Base-by-base conservation (phyloP, 148 eudicot species). In the Vaccinium vitisidaea region DNA sequence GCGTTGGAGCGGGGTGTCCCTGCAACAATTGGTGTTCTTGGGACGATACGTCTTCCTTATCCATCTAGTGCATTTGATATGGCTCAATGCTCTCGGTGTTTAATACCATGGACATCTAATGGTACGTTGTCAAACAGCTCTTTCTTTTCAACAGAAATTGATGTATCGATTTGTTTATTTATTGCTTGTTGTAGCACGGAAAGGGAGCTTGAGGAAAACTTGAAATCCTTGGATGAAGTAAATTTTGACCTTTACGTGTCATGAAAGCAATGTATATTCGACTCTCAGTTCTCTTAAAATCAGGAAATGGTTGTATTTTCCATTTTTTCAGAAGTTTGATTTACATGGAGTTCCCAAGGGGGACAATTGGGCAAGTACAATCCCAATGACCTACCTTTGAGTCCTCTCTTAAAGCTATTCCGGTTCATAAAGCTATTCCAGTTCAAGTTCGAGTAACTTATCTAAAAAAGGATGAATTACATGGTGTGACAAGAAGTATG, bases 1-100 rank as follows among this genome's bases (percentile, higher is more conserved):
- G 95, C 94, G 30, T 89, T 93, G 75, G 94, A 93, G 84, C 87
- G 95, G 83, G 95, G 95, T 11, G 94, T 93, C n/a, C 97, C 93
- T 73, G 97, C 94, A 80, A 86, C 91, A 82, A 92, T 93, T 46
- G 97, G 93, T 61, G 93, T 92, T 83, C 91, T 93, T 84, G 97
- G 94, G 80, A 90, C 94, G 18, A 89, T 89, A 77, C 90, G 86
- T 83, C 58, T 93, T 79, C 94, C 94, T 39, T 92, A 89, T 87
- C 94, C 95, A 4, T 84, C 94, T 11, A 81, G 86, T 75, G 90
- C 92, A 12, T 91, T 93, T 88, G 95, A 93, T 76, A 91, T 93
- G 93, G 95, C 91, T 30, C 93, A 91, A 67, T 91, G 93, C 59
- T 93, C 95, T 84, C 91, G 92, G 18, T 92, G 95, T 86, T 86